Conservation (phyloP, 768 basidiomycete species). For the Mycena rebaudengoi region DNA sequence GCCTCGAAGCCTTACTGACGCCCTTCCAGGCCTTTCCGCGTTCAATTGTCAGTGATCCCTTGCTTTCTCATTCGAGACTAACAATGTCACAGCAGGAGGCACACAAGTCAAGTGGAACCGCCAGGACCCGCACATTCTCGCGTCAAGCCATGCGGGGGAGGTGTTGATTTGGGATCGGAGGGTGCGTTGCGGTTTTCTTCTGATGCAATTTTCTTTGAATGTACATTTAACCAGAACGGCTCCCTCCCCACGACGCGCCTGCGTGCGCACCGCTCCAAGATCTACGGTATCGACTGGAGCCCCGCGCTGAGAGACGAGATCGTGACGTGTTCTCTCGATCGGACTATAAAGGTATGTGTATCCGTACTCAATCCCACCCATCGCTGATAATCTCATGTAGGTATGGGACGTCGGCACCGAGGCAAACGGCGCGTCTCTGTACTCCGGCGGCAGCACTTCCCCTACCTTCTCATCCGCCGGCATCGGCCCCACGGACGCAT, state of each 20-base stretch:
- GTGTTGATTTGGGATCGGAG: slow-evolving; percentile 96
- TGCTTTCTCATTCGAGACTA: background rate
- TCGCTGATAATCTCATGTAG: background rate
- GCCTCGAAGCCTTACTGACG: background rate
- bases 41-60: background rate
- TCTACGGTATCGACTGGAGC: slow-evolving; percentile 98
- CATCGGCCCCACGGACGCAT: background rate
- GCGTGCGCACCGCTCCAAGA: slow-evolving; percentile 87
- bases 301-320: slow-evolving; percentile 77
- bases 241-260: slow-evolving; percentile 82
- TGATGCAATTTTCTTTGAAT: background rate
- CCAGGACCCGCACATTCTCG: slow-evolving; percentile 84
- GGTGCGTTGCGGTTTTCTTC: slow-evolving; percentile 54
- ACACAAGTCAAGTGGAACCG: slow-evolving; percentile 99
- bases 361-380: background rate
- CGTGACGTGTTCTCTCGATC: slow-evolving; percentile 94
- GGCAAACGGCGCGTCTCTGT: background rate
- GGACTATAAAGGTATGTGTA: slow-evolving; percentile 88
- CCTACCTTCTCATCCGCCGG: background rate
- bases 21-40: background rate
- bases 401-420: slow-evolving; percentile 14
- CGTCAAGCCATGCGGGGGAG: slow-evolving; percentile 87
- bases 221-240: slow-evolving; percentile 78
- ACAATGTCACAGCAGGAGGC: slow-evolving; percentile 68
- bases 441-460: too few relatives aligned